Percentiles rank a stretch among this genome's conserved stretches.
phyloP scores from a whole-genome alignment of 1,284 basidiomycete genomes.

The Tilletia horrida region DNA sequence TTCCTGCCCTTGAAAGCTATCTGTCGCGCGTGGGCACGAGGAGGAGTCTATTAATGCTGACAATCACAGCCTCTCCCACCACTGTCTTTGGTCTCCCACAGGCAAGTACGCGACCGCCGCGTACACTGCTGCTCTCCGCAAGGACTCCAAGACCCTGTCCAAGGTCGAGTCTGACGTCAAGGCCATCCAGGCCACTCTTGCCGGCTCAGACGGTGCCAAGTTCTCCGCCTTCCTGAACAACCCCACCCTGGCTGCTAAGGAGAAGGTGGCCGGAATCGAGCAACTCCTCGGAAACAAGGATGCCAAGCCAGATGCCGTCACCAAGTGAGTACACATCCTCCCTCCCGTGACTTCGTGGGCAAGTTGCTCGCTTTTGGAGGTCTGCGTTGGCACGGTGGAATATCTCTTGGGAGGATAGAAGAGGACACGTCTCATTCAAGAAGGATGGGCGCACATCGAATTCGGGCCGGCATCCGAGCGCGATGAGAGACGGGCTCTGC shows the following conservation, averaged over 20 bases:
- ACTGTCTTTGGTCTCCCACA: constrained; percentile 41
- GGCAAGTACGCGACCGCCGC: constrained; percentile 92
- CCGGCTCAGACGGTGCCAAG: constrained; percentile 59
- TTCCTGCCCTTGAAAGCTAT: background rate
- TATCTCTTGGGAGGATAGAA: no score
- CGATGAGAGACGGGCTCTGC: no score
- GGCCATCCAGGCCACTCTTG: constrained; percentile 49
- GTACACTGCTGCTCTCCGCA: constrained; percentile 83
- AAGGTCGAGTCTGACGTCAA: constrained; percentile 66
- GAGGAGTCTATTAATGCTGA: background rate
- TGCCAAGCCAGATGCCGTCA: constrained; percentile 48
- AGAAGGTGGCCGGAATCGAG: constrained; percentile 70
- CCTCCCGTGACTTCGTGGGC: no score
- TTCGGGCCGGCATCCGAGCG: no score
- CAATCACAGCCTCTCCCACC: constrained; percentile 54
- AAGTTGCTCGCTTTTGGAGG: no score
- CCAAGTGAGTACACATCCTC: constrained; percentile 35
- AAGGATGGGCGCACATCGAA: no score
- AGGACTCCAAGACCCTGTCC: constrained; percentile 58
- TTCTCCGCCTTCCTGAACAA: constrained; percentile 73
- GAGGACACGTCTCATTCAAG: no score
- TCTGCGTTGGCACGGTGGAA: no score
- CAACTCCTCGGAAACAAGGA: constrained; percentile 61
- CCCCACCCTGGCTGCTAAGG: constrained; percentile 78
- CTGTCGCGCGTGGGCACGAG: background rate